Percentiles rank a stretch among this genome's conserved stretches.
Evolutionary conservation across 371 early-diverging fungal species (phyloP).

Genomic region (Rhizomucor miehei): DNA sequence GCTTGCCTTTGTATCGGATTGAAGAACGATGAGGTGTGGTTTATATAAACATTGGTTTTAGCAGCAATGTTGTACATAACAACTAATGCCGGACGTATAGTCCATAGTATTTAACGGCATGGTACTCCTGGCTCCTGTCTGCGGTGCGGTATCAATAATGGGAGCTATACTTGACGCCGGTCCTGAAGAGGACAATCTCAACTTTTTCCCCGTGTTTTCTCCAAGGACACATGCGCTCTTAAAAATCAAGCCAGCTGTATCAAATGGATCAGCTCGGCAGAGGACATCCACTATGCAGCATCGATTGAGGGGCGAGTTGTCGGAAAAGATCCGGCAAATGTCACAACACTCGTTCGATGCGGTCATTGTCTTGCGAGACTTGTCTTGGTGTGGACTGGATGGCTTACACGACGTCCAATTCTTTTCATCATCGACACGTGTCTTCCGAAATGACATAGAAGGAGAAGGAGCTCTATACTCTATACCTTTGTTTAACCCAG

Average conservation of each 20-base stretch:
- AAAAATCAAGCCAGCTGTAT: slow-evolving; percentile 35
- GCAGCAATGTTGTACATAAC: not conserved
- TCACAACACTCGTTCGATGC: slow-evolving; percentile 18
- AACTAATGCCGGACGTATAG: slow-evolving; percentile 15
- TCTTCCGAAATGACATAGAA: slow-evolving; percentile 13
- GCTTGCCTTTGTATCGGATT: slow-evolving; percentile 17
- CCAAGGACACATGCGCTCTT: slow-evolving; percentile 60
- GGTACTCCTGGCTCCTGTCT: slow-evolving; percentile 41
- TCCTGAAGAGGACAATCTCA: slow-evolving; percentile 11
- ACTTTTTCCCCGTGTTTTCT: slow-evolving; percentile 53
- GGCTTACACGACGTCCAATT: slow-evolving; percentile 30
- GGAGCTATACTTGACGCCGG: slow-evolving; percentile 33
- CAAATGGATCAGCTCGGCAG: not conserved
- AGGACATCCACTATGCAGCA: not conserved
- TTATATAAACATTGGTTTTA: too few species aligned
- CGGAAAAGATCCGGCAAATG: not conserved
- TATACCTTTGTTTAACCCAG: slow-evolving; percentile 26
- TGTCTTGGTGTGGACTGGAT: slow-evolving; percentile 36
- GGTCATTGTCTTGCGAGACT: slow-evolving; percentile 33
- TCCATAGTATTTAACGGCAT: slow-evolving; percentile 51
- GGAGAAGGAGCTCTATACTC: slow-evolving; percentile 5
- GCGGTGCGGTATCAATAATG: slow-evolving; percentile 38
- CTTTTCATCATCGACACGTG: slow-evolving; percentile 38
- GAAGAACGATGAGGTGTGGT: slow-evolving; percentile 17
- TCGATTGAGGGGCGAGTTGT: not conserved